Percentiles rank a stretch among this genome's conserved stretches.
Evolutionary conservation across 345 rosid genomes (phyloP).

Genomic region (Euphorbia lathyris): DNA sequence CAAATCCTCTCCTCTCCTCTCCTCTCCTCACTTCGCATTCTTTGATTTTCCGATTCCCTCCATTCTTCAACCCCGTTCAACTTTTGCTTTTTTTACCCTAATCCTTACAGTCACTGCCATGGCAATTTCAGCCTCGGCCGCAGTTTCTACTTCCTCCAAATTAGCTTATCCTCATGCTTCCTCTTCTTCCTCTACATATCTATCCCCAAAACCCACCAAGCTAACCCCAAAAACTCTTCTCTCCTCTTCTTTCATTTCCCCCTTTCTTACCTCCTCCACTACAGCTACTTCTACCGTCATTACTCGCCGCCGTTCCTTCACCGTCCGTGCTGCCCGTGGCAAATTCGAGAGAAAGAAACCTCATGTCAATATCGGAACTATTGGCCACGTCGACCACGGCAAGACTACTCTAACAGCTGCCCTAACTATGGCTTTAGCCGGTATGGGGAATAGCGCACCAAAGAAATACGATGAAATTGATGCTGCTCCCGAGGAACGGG

Average conservation of each 20-base stretch:
- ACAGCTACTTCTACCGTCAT: conserved; percentile 17
- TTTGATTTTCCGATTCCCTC: neutral
- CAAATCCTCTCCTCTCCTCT: conserved; percentile 19
- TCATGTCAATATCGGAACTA: conserved; percentile 86
- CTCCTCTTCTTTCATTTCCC: conserved; percentile 58
- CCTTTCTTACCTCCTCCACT: conserved; percentile 38
- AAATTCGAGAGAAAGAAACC: conserved; percentile 96
- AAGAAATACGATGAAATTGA: conserved; percentile 92
- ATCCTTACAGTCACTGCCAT: conserved; percentile 18
- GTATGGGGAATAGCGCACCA: conserved; percentile 61
- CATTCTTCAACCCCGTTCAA: neutral
- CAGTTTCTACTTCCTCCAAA: conserved; percentile 44
- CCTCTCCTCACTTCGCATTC: conserved; percentile 3
- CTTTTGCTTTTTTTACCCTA: neutral
- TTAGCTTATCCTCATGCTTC: conserved; percentile 32
- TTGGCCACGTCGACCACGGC: conserved; percentile 97
- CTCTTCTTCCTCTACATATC: conserved; percentile 36
- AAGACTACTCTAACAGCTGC: conserved; percentile 89
- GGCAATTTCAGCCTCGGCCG: conserved; percentile 61
- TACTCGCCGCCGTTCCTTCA: conserved; percentile 39
- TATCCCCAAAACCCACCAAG: conserved; percentile 26
- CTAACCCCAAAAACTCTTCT: conserved; percentile 40
- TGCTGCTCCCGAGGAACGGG: conserved; percentile 92
- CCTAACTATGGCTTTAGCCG: conserved; percentile 86
- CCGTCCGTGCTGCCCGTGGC: conserved; percentile 81